These are phyloP conservation scores for Jackrogersella multiformis DNA, from an alignment of 495 filamentous ascomycete genomes.

Conservation along the genomic window DNA sequence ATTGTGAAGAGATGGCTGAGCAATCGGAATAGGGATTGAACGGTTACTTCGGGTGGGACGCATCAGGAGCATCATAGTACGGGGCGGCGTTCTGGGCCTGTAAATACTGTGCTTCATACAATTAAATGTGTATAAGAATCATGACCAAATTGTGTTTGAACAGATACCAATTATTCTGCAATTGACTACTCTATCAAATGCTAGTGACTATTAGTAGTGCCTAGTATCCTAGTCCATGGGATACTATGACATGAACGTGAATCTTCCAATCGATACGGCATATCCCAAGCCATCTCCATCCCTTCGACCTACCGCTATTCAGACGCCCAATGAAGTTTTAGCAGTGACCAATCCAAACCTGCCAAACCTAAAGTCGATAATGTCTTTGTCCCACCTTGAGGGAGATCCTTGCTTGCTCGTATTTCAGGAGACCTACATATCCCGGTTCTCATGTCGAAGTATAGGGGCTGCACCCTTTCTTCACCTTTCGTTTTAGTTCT, in stretches of 20 bases:
- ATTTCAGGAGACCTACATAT: background rate
- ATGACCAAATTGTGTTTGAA: background rate
- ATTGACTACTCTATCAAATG: too few species aligned
- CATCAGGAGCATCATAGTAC: conserved; percentile 7
- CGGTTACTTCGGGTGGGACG: background rate
- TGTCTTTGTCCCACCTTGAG: background rate
- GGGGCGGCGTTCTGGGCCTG: background rate
- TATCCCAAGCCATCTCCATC: background rate
- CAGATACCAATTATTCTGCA: background rate
- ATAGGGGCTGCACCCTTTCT: background rate
- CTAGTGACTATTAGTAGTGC: background rate
- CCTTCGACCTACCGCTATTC: background rate
- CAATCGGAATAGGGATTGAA: conserved; percentile 68
- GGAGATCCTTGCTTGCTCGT: background rate
- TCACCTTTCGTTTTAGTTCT: background rate
- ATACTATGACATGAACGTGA: background rate
- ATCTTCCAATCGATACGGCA: background rate
- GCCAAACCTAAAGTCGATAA: too few species aligned
- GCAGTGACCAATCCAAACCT: background rate
- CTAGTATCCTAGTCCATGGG: background rate
- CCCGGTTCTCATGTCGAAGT: background rate
- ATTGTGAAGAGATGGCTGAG: conserved; percentile 82
- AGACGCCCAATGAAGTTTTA: background rate
- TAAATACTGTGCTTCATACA: background rate
- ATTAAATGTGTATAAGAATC: conserved; percentile 1